These are phyloP conservation scores for Penicillium daleae DNA, from an alignment of 495 filamentous ascomycete genomes.

Conservation along the genomic window DNA sequence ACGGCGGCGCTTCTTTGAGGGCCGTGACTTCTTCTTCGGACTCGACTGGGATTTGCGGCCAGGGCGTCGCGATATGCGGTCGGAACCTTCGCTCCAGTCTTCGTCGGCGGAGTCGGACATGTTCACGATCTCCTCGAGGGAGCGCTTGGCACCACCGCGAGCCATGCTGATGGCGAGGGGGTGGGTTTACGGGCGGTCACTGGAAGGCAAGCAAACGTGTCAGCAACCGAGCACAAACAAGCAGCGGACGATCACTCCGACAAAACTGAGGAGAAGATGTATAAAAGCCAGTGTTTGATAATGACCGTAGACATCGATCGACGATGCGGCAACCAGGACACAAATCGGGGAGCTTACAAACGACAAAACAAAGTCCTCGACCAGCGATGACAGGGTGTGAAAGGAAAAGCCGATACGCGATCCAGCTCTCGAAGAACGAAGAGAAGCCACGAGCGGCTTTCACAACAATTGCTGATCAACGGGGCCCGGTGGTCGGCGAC, in stretches of 20 bases:
- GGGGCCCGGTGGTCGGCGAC: constrained; percentile 16
- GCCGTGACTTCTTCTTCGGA: constrained; percentile 44
- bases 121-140: constrained; percentile 73
- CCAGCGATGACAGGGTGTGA: constrained; percentile 16
- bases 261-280: too few species aligned
- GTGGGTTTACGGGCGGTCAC: constrained; percentile 13
- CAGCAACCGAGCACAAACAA: constrained; percentile 8
- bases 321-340: constrained; percentile 11
- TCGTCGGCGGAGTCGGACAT: constrained; percentile 85
- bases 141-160: constrained; percentile 62
- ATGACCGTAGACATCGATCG: neutral
- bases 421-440: neutral
- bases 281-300: neutral
- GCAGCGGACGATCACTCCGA: neutral
- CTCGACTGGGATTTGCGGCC: constrained; percentile 44
- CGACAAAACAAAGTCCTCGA: constrained; percentile 14
- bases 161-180: constrained; percentile 25
- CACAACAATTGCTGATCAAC: constrained; percentile 31
- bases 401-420: constrained; percentile 3
- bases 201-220: constrained; percentile 14
- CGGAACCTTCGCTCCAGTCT: constrained; percentile 61
- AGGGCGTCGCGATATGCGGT: constrained; percentile 36
- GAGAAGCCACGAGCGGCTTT: neutral
- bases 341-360: constrained; percentile 19
- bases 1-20: constrained; percentile 54